Base-by-base conservation (phyloP, 1,284 basidiomycete genomes). In the Flammula alnicola region DNA sequence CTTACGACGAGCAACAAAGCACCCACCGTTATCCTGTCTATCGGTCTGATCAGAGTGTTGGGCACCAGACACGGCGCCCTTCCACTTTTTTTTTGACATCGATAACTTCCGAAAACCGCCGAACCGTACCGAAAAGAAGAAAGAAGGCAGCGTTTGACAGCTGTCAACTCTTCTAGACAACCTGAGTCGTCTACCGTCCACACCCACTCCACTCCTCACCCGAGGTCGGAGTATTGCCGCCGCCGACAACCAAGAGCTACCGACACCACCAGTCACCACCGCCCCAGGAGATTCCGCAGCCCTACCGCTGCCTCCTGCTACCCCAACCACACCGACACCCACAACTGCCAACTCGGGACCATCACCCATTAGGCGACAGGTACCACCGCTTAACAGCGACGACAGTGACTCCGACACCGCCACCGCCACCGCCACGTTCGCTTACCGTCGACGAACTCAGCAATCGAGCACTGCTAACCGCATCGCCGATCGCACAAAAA, bases 61-160 rank as follows among this genome's bases (percentile, higher is more conserved):
- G 25, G 30, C 17, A 12, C 3, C 20, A 31, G 9, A 41, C 27
- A n/a, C 16, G 23, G 49, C 44, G 36, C 36, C 36, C 50, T 52
- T 52, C 22, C 50, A 52, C 50, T 52, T 52, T 51, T 51, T 51
- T 51, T 51, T 44, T 44, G 42, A 51, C n/a, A 39, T 2, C 49
- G 39, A 49, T 35, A 45, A 40, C 7, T 22, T 37, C 36, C 17
- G 16, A 27, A 14, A 10, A 17, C 25, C 31, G 10, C 10, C 7
- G 9, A 31, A 29, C 19, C 19, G 6, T 14, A 33, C 36, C 17
- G 17, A 11, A 32, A 19, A 20, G 6, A 37, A 37, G 25, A 23
- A 23, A 8, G 25, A 5, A 11, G 12, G 12, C 31, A n/a, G 12
- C 12, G 31, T 16, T 5, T 33, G 5, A 5, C 12, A 11, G 7